Evolutionary conservation across 2,329 filamentous ascomycete species (phyloP), one percentile per base, ranked within the genome.

Genomic region (Phyllosticta citriasiana): DNA sequence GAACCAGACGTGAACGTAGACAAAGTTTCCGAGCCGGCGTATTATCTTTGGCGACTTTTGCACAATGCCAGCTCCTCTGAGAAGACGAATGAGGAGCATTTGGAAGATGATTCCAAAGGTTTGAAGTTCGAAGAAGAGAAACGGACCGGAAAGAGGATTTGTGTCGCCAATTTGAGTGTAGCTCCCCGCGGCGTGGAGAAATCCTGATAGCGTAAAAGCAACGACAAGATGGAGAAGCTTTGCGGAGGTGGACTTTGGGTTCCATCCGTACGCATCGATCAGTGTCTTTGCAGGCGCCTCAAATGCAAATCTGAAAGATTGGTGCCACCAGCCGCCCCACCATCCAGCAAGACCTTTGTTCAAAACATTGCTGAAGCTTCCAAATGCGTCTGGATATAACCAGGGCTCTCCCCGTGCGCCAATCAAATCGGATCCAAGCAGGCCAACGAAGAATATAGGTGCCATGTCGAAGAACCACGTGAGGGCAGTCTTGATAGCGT

Each of bases 251-350:
- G 71, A 61, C 9, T 66, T 70, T 27, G 65, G 67, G 4, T 75
- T 64, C 61, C 76, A 63, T 0, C 68, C 64, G 2, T 74, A 26
- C 0, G 59, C 3, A 14, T 68, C 63, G 25, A 75, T 66, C 0
- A 87, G 67, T 67, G 77, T 82, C 1, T 72, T 73, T 0, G 80
- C 76, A 0, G 87, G 86, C 3, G 84, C 81, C 50, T 82, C 75
- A 69, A 93, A 91, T 2, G 83, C 84, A 60, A 85, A 81, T 0
- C 91, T 87, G 75, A 96, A 95, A 2, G 87, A 86, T 74, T 97
- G 92, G 72, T 97, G 93, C 93, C 93, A 97, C 81, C 85, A 93
- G 24, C 79, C 80, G 53, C 88, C 86, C 93, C 93, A 97, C 74
- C 87, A 88, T 0, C 91, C 92, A 0, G 83, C 80, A 1, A 97